A percentile compares a stretch with the other conserved stretches of the same genome.
These are phyloP conservation scores for Candida pseudofarinosa DNA, from an alignment of 805 yeast genomes.

Conservation along the genomic window DNA sequence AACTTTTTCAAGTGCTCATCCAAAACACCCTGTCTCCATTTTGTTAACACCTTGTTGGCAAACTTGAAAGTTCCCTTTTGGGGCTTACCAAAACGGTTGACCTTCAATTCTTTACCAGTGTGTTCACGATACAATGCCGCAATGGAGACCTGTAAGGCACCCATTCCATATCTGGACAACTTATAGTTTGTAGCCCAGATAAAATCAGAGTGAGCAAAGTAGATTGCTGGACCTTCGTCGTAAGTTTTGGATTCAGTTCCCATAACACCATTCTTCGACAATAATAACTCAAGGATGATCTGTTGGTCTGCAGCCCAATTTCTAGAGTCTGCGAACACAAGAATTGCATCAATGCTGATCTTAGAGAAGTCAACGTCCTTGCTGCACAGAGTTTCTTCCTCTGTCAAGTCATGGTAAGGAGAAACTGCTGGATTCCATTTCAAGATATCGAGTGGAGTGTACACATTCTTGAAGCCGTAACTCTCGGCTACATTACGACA, in stretches of 20 bases:
- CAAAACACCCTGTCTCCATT: conserved; percentile 76
- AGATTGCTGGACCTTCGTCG: conserved; percentile 77
- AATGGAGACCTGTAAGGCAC: conserved; percentile 84
- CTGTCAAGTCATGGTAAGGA: conserved; percentile 76
- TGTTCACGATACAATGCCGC: conserved; percentile 82
- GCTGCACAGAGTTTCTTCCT: conserved; percentile 59
- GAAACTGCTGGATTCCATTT: conserved; percentile 84
- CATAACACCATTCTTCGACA: conserved; percentile 77
- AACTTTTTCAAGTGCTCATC: conserved; percentile 65
- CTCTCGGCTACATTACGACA: conserved; percentile 79
- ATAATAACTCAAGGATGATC: conserved; percentile 73
- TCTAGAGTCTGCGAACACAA: conserved; percentile 88
- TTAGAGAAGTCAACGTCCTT: conserved; percentile 61
- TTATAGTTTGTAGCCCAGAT: conserved; percentile 90
- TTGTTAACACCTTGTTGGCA: conserved; percentile 71
- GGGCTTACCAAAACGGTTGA: conserved; percentile 85
- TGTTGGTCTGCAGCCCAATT: conserved; percentile 95
- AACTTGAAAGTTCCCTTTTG: conserved; percentile 81
- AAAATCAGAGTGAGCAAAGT: conserved; percentile 88
- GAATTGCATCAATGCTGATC: conserved; percentile 68
- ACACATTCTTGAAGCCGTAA: conserved; percentile 81
- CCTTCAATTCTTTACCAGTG: conserved; percentile 76
- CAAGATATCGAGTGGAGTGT: conserved; percentile 76
- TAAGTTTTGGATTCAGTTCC: conserved; percentile 70
- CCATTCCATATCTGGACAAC: conserved; percentile 87